Evolutionary conservation across 2,329 filamentous ascomycete species (phyloP).

Genomic region (Diaporthe citrichinensis): DNA sequence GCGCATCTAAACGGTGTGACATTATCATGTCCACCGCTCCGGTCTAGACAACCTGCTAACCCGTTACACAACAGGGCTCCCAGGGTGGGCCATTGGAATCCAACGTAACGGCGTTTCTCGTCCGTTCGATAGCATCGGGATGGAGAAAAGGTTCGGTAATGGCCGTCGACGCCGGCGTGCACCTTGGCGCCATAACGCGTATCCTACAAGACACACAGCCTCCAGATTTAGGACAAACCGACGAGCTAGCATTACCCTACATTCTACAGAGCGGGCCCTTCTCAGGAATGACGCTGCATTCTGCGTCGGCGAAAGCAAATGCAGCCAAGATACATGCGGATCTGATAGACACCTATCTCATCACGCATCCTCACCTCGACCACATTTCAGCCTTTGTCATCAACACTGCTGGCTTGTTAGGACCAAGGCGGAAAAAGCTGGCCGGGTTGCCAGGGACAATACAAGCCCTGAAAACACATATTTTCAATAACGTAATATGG

Average conservation of each 20-base stretch:
- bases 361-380: constrained; percentile 97
- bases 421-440: constrained; percentile 85
- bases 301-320: constrained; percentile 79
- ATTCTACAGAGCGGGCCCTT: constrained; percentile 81
- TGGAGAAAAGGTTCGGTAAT: constrained; percentile 89
- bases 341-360: constrained; percentile 88
- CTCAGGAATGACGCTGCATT: constrained; percentile 79
- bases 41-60: constrained; percentile 47
- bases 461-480: constrained; percentile 89
- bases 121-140: constrained; percentile 82
- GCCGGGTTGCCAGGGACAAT: constrained; percentile 92
- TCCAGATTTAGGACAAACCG: constrained; percentile 50
- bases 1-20: constrained; percentile 9
- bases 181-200: constrained; percentile 86
- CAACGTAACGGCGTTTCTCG: constrained; percentile 89
- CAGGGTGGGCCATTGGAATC: constrained; percentile 92
- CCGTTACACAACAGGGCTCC: constrained; percentile 73
- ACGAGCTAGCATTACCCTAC: constrained; percentile 60
- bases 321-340: constrained; percentile 83
- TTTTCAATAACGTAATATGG: constrained; percentile 99
- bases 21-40: constrained; percentile 24
- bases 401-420: constrained; percentile 90
- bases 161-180: constrained; percentile 94
- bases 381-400: constrained; percentile 93
- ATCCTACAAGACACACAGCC: constrained; percentile 75